phyloP scores from a whole-genome alignment of 169 alveolate species.

The Eimeria sp. region DNA sequence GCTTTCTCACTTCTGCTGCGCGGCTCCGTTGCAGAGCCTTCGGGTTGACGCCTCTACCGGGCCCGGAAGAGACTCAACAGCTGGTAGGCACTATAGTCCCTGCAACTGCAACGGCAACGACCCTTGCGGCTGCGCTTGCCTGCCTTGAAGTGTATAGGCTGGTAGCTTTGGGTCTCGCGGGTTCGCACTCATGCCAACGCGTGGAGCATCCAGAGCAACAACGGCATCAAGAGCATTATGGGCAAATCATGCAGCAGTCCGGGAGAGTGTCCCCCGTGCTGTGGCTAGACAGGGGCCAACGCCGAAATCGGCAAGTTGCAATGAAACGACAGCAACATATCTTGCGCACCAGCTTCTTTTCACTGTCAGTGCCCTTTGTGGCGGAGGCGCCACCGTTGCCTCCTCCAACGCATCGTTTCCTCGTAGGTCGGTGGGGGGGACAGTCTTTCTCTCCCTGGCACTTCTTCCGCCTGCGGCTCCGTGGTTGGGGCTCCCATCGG shows the following conservation, averaged over 20 bases:
- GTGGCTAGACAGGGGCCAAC: constrained; percentile 53
- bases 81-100: constrained; percentile 79
- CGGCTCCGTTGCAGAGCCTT: constrained; percentile 79
- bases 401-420: constrained; percentile 56
- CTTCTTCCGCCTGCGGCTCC: constrained; percentile 62
- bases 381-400: constrained; percentile 78
- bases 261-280: background rate
- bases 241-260: background rate
- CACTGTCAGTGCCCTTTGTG: constrained; percentile 63
- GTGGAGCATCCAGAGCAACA: background rate
- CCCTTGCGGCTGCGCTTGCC: constrained; percentile 80
- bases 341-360: constrained; percentile 72
- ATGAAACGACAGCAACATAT: background rate
- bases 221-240: constrained; percentile 26
- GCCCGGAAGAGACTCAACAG: constrained; percentile 75
- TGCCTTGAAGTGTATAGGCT: constrained; percentile 78
- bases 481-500: background rate
- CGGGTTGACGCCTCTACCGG: constrained; percentile 53
- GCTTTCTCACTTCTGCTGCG: constrained; percentile 67
- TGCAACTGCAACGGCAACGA: constrained; percentile 82
- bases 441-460: constrained; percentile 73
- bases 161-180: constrained; percentile 38
- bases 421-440: constrained; percentile 39
- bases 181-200: background rate
- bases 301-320: constrained; percentile 14